Percentiles rank a stretch among this genome's conserved stretches.
Evolutionary conservation across 176 grass and related monocot species (phyloP).

Genomic region (Lolium perenne): DNA sequence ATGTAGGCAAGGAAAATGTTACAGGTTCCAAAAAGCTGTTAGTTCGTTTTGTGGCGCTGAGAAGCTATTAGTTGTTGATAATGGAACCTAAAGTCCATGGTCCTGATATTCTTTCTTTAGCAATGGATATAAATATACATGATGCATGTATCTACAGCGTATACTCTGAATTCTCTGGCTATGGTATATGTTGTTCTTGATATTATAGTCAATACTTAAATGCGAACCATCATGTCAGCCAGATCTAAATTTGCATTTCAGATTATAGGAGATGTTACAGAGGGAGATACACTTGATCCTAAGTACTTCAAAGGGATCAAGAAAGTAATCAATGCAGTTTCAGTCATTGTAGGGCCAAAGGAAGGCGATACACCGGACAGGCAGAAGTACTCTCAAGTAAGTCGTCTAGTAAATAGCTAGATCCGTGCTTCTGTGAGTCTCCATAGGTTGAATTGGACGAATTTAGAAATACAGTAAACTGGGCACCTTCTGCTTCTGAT

Average conservation of each 20-base stretch:
- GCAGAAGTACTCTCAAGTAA: constrained; percentile 92
- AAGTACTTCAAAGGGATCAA: constrained; percentile 85
- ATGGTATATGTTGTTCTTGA: constrained; percentile 4
- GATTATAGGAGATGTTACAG: constrained; percentile 91
- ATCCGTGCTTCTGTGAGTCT: not conserved
- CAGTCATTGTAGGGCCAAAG: constrained; percentile 96
- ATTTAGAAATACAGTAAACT: not conserved
- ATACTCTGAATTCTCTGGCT: constrained; percentile 1
- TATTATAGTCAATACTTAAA: not conserved
- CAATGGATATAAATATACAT: not conserved
- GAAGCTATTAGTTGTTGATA: not conserved
- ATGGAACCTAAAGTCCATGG: not conserved
- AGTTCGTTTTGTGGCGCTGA: not conserved
- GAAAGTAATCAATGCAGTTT: constrained; percentile 84
- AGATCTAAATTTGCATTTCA: constrained; percentile 37
- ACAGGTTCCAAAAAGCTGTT: constrained; percentile 17
- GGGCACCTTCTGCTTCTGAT: not conserved
- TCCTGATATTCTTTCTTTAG: constrained; percentile 22
- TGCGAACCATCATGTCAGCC: constrained; percentile 3
- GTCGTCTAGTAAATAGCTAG: constrained; percentile 33
- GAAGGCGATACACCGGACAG: constrained; percentile 98
- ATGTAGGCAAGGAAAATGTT: not conserved
- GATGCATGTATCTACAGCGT: not conserved
- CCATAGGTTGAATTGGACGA: not conserved
- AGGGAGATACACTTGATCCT: constrained; percentile 68